Evolutionary conservation across 2,329 filamentous ascomycete species (phyloP).

Genomic region (Huntiella savannae): DNA sequence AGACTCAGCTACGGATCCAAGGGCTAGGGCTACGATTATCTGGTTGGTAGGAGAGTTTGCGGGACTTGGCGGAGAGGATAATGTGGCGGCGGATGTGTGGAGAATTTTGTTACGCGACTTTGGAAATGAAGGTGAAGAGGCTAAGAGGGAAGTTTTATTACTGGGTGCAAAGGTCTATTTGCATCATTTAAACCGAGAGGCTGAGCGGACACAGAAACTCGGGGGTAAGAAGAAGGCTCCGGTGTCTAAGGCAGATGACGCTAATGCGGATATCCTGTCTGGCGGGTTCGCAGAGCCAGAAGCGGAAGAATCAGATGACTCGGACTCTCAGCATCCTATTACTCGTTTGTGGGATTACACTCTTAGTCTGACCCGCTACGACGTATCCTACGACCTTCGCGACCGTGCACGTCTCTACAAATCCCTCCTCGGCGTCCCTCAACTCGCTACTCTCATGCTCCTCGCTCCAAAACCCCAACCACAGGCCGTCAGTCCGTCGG

Average conservation of each 20-base stretch:
- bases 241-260: constrained; percentile 1
- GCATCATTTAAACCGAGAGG: constrained; percentile 56
- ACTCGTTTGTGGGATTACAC: constrained; percentile 69
- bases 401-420: constrained; percentile 82
- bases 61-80: constrained; percentile 58
- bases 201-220: constrained; percentile 21
- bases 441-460: constrained; percentile 77
- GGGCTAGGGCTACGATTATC: constrained; percentile 82
- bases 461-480: constrained; percentile 89
- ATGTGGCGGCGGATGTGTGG: constrained; percentile 82
- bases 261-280: constrained; percentile 14
- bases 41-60: constrained; percentile 96
- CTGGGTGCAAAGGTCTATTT: constrained; percentile 94
- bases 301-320: constrained; percentile 17
- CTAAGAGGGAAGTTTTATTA: constrained; percentile 79
- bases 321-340: constrained; percentile 39
- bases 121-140: constrained; percentile 61
- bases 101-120: constrained; percentile 78
- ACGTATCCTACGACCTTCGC: constrained; percentile 84
- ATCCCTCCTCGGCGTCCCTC: constrained; percentile 60
- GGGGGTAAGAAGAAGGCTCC: background rate
- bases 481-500: constrained; percentile 74
- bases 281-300: constrained; percentile 5
- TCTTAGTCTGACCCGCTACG: constrained; percentile 71
- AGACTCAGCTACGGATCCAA: constrained; percentile 69